Evolutionary conservation across 2,329 filamentous ascomycete species (phyloP).

Genomic region (Tetracladium maxilliforme): DNA sequence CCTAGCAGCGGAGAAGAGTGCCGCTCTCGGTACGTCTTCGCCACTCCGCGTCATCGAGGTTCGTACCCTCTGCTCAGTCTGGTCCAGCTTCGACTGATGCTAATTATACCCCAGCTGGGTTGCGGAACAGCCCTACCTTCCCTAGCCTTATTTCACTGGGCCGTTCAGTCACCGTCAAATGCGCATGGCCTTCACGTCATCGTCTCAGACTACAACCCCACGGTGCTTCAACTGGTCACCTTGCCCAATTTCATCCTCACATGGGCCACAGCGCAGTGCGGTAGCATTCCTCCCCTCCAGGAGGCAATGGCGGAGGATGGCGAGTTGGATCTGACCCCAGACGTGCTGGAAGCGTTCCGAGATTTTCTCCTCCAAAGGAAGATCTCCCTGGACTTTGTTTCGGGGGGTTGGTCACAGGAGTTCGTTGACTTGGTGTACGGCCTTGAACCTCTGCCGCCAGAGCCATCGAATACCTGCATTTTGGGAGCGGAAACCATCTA

Average conservation of each 20-base stretch:
- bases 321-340: constrained; percentile 49
- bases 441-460: constrained; percentile 13
- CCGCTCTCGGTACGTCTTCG: constrained; percentile 9
- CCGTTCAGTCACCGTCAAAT: constrained; percentile 13
- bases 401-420: constrained; percentile 57
- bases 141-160: constrained; percentile 54
- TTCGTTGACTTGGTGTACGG: constrained; percentile 41
- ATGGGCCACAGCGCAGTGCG: too few relatives aligned
- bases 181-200: constrained; percentile 35
- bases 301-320: constrained; percentile 33
- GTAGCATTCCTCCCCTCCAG: too few relatives aligned
- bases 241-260: constrained; percentile 63
- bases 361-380: constrained; percentile 29
- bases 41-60: too few relatives aligned
- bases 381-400: constrained; percentile 51
- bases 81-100: neutral
- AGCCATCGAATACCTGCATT: constrained; percentile 26
- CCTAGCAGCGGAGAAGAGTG: constrained; percentile 21
- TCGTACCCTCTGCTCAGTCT: neutral
- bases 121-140: constrained; percentile 67
- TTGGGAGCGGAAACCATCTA: constrained; percentile 76
- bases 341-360: constrained; percentile 43
- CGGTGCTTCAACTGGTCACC: constrained; percentile 64
- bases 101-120: constrained; percentile 57
- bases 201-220: constrained; percentile 67